These are phyloP conservation scores for Curvularia hawaiiensis DNA, from an alignment of 2,329 filamentous ascomycete species.

Conservation along the genomic window DNA sequence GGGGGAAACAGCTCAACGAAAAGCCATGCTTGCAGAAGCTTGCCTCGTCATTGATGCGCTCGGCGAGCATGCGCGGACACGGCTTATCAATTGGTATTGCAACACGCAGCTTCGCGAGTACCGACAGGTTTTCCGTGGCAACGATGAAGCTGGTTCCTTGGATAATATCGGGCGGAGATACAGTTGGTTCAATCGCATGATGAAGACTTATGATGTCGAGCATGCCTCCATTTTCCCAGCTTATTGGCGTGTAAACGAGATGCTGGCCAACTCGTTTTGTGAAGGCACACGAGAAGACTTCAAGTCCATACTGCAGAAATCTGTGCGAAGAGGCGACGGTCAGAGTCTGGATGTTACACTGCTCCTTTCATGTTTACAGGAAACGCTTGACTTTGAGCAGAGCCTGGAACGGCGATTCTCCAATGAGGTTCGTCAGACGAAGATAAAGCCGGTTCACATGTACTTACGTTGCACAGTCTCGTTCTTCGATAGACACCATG, in stretches of 20 bases:
- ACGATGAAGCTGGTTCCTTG: conserved; percentile 88
- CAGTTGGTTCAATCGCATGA: conserved; percentile 93
- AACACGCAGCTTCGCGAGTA: conserved; percentile 97
- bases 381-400: conserved; percentile 97
- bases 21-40: conserved; percentile 77
- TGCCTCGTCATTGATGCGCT: conserved; percentile 95
- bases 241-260: conserved; percentile 88
- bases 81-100: conserved; percentile 94
- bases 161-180: conserved; percentile 97
- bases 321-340: conserved; percentile 78
- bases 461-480: conserved; percentile 56
- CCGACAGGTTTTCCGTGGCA: conserved; percentile 91
- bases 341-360: conserved; percentile 88
- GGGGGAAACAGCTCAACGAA: conserved; percentile 74
- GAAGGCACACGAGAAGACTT: conserved; percentile 96
- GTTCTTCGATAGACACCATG: conserved; percentile 87
- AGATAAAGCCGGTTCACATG: neutral
- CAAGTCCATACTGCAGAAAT: conserved; percentile 86
- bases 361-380: conserved; percentile 85
- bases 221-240: conserved; percentile 86
- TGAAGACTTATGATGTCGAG: conserved; percentile 95
- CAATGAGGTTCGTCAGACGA: conserved; percentile 51
- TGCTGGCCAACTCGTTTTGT: conserved; percentile 88
- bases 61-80: conserved; percentile 80
- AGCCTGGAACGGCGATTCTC: conserved; percentile 84